Conservation (phyloP, 768 basidiomycete genomes). For the Auriculariales sp. region DNA sequence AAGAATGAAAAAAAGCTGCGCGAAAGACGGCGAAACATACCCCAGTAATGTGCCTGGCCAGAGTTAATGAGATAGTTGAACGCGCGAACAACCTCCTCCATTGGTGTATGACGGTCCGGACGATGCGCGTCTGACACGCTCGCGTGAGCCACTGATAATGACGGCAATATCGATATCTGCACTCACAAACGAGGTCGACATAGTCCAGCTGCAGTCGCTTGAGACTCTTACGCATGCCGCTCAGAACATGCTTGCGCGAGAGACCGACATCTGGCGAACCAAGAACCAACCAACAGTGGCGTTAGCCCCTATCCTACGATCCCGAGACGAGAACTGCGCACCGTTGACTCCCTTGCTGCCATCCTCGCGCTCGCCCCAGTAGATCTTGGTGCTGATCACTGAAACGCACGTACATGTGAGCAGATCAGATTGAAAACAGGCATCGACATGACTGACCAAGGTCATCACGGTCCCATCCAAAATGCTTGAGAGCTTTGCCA, state of each 20-base stretch:
- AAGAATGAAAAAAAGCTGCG: background rate
- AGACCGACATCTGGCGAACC: background rate
- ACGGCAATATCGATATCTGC: background rate
- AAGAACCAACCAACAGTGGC: no score
- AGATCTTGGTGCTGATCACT: conserved; percentile 9
- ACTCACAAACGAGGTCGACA: conserved; percentile 50
- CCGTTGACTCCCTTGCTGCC: conserved; percentile 6
- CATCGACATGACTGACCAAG: no score
- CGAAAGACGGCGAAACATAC: conserved; percentile 31
- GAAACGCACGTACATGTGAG: no score
- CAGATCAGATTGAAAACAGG: no score
- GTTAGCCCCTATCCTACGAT: no score
- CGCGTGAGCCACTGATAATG: background rate
- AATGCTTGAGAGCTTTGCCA: conserved; percentile 9
- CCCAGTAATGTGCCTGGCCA: conserved; percentile 51
- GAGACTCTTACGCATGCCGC: conserved; percentile 50
- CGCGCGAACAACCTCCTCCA: conserved; percentile 63
- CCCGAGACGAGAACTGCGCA: background rate
- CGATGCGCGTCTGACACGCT: background rate
- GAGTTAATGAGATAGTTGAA: conserved; percentile 64
- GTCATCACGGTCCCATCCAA: conserved; percentile 8
- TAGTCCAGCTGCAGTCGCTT: conserved; percentile 61
- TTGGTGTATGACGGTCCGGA: background rate
- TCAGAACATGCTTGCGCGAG: conserved; percentile 11
- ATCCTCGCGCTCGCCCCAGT: conserved; percentile 7